Base-by-base conservation (phyloP, 306 rosid species). In the Astragalus glycyphyllos region DNA sequence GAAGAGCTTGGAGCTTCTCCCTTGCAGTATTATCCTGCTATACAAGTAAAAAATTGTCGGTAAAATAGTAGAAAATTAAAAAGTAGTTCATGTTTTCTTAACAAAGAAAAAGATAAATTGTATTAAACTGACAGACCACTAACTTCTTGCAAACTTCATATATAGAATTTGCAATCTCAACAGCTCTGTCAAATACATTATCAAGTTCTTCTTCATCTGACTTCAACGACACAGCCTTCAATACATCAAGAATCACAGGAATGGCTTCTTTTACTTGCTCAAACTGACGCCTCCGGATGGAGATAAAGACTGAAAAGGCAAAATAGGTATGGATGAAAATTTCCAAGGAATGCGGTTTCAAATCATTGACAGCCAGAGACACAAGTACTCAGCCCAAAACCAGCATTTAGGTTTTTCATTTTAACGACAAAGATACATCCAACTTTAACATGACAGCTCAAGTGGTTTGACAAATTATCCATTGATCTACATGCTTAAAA, bases 231-330 rank as follows among this genome's bases (percentile, higher is more conserved):
- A 73, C 74, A 8, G 77, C 71, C 82, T 87, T 86, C 80, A 94
- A 73, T 68, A 87, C 92, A 79, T 82, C 80, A 62, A 94, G 87
- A 72, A 89, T 84, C 74, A 89, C 64, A 12, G 96, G 91, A 83
- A 85, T 48, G 26, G 85, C 87, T 49, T 32, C 87, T 80, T 83
- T 91, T 65, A 83, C 80, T 83, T 89, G 97, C 85, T 87, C 90
- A 77, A 78, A 94, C 60, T 86, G 96, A 79, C 80, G 99, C 89
- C 89, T 94, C 77, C 50, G 78, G 78, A 89, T 85, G 80, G 87
- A 87, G 51, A 79, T 48, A 74, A 94, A 49, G 57, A 84, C 99
- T 94, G 92, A 74, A 85, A 82, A 71, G 61, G 65, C 32, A 66
- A 82, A 66, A 60, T 56, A 64, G 54, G 62, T 57, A 72, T 59